Conservation (phyloP, 345 rosid species). For the Salix caprea region DNA sequence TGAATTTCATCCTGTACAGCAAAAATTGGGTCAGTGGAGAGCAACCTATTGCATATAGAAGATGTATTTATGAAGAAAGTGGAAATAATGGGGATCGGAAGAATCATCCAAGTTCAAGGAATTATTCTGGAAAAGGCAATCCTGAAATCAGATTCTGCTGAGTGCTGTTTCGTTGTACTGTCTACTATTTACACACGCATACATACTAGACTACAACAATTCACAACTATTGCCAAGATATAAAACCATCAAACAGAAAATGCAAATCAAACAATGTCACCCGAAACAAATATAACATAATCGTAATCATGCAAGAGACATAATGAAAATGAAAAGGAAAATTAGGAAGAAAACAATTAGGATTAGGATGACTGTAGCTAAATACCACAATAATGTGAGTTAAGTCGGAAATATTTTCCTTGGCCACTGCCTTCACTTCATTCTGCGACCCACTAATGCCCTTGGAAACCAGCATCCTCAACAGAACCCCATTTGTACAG, state of each 20-base stretch:
- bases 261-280: neutral
- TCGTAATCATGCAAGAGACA: neutral
- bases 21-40: constrained; percentile 23
- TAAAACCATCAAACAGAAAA: neutral
- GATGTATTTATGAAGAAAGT: neutral
- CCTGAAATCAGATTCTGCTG: neutral
- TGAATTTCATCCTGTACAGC: constrained; percentile 88
- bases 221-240: neutral
- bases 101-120: neutral
- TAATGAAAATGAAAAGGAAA: neutral
- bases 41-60: constrained; percentile 14
- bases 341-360: neutral
- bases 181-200: too few species aligned
- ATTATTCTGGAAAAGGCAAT: neutral
- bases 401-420: constrained; percentile 48
- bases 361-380: constrained; percentile 6
- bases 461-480: constrained; percentile 68
- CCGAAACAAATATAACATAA: neutral
- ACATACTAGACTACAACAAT: neutral
- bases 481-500: constrained; percentile 88
- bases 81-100: neutral
- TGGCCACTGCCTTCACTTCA: constrained; percentile 21
- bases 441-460: constrained; percentile 33
- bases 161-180: too few species aligned
- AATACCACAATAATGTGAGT: constrained; percentile 95